Base-by-base conservation (phyloP, 129 eudicot species). In the Tanacetum coccineum region DNA sequence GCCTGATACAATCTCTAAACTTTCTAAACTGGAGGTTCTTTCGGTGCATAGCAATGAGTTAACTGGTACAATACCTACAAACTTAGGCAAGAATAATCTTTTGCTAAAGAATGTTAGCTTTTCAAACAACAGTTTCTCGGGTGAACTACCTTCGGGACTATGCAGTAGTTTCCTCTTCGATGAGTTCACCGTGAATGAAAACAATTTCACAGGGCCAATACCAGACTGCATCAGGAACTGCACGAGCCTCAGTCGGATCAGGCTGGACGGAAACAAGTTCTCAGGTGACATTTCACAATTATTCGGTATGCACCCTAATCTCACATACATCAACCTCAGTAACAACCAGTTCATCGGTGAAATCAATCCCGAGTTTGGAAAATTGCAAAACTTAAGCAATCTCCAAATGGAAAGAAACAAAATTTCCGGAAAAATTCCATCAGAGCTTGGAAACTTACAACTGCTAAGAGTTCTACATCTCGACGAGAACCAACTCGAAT, bases 221-320 rank as follows among this genome's bases (percentile, higher is more conserved):
- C 93, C 86, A 6, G 78, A 60, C 15, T 86, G 93, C 72, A 52
- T 86, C 59, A 82, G 40, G 68, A 80, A 86, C 55, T 86, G 93
- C 70, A 49, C 78, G 8, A 52, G 30, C 6, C 62, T 86, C 17
- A 21, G 21, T 1, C 55, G 85, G 9, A 79, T 86, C 26, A 74
- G 86, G 70, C 74, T 86, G 11, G 93, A 86, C 36, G 83, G 86
- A 53, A 86, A 86, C 79, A 68, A 72, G 7, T 78, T 86, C n/a
- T 74, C 80, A 48, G 93, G 88, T 4, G 39, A 78, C 52, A 78
- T 86, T 67, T 71, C 93, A 3, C 78, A 75, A 40, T 76, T 71
- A 45, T 78, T 86, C 57, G 86, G 93, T 53, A 66, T 62, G 26
- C 80, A 83, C 40, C 82, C 84, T 6, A 49, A 64, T 14, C 84